phyloP scores from a whole-genome alignment of 2,329 filamentous ascomycete genomes.

The Curvularia hawaiiensis region DNA sequence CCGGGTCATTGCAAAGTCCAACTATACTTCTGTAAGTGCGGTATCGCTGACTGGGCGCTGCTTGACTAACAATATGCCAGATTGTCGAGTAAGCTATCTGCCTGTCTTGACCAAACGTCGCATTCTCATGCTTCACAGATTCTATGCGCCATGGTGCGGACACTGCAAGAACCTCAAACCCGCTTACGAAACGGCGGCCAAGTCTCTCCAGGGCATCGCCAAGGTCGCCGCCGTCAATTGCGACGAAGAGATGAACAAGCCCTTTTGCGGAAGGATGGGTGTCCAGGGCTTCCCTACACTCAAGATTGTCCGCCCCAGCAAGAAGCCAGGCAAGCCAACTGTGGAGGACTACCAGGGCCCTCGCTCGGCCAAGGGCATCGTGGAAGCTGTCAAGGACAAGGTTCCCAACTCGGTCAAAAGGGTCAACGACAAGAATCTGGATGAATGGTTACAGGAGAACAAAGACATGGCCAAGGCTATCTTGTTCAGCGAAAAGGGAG shows the following conservation, averaged over 20 bases:
- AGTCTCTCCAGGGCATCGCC: conserved; percentile 85
- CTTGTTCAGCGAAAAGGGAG: conserved; percentile 91
- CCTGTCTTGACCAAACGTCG: not conserved
- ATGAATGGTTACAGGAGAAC: conserved; percentile 71
- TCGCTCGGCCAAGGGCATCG: conserved; percentile 83
- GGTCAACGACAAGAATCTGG: conserved; percentile 78
- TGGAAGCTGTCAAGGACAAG: conserved; percentile 81
- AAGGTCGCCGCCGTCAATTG: conserved; percentile 96
- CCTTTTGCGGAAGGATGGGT: conserved; percentile 81
- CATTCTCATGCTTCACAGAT: conserved; percentile 63
- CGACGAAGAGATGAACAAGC: conserved; percentile 91
- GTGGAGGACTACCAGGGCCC: conserved; percentile 91
- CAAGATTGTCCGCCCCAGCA: conserved; percentile 87
- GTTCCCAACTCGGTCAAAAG: conserved; percentile 91
- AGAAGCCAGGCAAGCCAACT: conserved; percentile 77
- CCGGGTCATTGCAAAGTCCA: conserved; percentile 82
- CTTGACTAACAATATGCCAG: conserved; percentile 24
- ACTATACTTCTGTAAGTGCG: conserved; percentile 80
- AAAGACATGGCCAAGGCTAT: conserved; percentile 81
- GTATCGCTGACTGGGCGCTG: not conserved
- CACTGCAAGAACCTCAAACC: conserved; percentile 97
- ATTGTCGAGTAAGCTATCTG: conserved; percentile 47
- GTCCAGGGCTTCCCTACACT: conserved; percentile 94
- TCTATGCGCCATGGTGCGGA: conserved; percentile 97
- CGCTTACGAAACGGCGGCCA: conserved; percentile 92